Conservation (phyloP, 306 rosid species). For the Cajanus cajan region DNA sequence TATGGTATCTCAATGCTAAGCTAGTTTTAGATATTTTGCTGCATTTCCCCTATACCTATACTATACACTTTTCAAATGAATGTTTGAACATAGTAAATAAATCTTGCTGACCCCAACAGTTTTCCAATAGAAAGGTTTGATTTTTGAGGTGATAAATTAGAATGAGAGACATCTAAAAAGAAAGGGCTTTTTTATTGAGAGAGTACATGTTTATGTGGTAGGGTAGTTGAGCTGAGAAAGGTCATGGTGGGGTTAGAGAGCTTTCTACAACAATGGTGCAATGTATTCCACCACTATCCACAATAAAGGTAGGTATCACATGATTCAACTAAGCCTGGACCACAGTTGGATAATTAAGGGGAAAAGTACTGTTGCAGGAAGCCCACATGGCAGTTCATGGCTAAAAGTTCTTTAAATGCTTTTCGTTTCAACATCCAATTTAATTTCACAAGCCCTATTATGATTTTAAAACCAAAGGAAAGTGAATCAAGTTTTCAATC, state of each 20-base stretch:
- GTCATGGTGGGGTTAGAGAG: background rate
- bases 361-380: constrained; percentile 9
- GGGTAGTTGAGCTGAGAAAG: constrained; percentile 15
- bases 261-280: background rate
- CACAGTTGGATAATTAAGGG: constrained; percentile 24
- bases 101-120: constrained; percentile 5
- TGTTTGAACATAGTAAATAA: constrained; percentile 18
- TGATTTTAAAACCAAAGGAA: constrained; percentile 16
- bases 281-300: constrained; percentile 20
- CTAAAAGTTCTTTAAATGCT: constrained; percentile 18
- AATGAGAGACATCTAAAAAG: background rate
- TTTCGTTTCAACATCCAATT: background rate
- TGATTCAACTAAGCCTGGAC: constrained; percentile 34
- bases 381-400: constrained; percentile 20
- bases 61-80: background rate
- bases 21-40: background rate
- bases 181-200: constrained; percentile 4
- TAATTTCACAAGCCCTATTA: background rate
- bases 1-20: background rate
- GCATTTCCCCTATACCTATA: background rate
- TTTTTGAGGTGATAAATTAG: background rate
- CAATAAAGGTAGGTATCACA: constrained; percentile 33
- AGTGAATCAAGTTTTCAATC: background rate
- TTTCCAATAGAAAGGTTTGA: background rate
- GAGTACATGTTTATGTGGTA: background rate